Evolutionary conservation across 345 rosid species (phyloP).

Genomic region (Aquilaria yunnanensis): DNA sequence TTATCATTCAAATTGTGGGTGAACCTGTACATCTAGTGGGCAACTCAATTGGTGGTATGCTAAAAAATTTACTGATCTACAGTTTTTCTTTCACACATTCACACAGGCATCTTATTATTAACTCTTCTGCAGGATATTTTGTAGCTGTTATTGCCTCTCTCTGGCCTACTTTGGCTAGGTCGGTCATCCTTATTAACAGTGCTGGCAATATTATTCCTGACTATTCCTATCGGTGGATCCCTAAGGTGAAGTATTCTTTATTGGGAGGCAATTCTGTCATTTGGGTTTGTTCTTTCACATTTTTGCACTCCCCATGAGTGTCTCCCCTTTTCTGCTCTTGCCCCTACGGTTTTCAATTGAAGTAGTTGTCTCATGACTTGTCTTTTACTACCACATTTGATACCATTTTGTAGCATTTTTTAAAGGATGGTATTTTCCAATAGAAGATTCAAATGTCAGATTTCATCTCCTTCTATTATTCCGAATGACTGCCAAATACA

Average conservation of each 20-base stretch:
- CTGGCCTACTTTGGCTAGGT: slow-evolving; percentile 71
- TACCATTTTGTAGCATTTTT: too few relatives aligned
- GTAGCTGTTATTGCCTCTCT: slow-evolving; percentile 49
- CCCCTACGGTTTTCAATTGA: too few relatives aligned
- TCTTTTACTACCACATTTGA: too few relatives aligned
- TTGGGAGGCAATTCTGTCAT: neutral
- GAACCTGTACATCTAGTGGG: slow-evolving; percentile 85
- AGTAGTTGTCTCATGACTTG: too few relatives aligned
- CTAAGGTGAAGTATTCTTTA: slow-evolving; percentile 39
- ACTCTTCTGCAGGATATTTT: slow-evolving; percentile 56
- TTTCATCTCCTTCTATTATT: too few relatives aligned
- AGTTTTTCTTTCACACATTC: slow-evolving; percentile 1
- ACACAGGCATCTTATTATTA: slow-evolving; percentile 9
- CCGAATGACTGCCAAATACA: too few relatives aligned
- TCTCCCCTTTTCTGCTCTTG: neutral
- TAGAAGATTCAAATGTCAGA: too few relatives aligned
- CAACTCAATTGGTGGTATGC: slow-evolving; percentile 84
- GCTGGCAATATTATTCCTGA: slow-evolving; percentile 71
- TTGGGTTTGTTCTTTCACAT: too few relatives aligned
- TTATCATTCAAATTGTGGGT: slow-evolving; percentile 62
- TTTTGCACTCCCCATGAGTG: neutral
- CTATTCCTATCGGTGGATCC: slow-evolving; percentile 30
- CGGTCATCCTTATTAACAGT: slow-evolving; percentile 65
- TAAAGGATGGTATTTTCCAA: too few relatives aligned
- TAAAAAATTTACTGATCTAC: slow-evolving; percentile 1